phyloP scores from a whole-genome alignment of 345 rosid species.

The Ricinus communis region DNA sequence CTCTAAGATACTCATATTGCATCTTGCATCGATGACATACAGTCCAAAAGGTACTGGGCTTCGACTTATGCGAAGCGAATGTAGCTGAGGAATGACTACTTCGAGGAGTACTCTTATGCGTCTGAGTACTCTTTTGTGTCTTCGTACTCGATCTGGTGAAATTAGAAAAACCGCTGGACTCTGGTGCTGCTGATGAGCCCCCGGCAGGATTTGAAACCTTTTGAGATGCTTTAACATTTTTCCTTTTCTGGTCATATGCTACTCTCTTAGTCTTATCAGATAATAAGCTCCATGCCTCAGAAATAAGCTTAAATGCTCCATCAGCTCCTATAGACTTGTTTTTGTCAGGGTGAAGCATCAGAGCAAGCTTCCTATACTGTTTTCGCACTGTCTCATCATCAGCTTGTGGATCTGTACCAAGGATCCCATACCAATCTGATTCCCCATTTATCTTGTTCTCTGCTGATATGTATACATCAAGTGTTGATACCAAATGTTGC shows the following conservation, averaged over 20 bases:
- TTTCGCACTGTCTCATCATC: conserved; percentile 64
- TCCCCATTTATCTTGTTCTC: conserved; percentile 65
- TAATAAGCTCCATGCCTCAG: conserved; percentile 57
- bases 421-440: conserved; percentile 76
- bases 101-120: conserved; percentile 22
- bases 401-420: conserved; percentile 56
- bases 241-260: conserved; percentile 54
- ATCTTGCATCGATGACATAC: conserved; percentile 46
- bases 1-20: conserved; percentile 47
- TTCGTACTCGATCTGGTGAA: conserved; percentile 33
- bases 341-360: conserved; percentile 88
- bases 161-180: conserved; percentile 41
- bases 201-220: conserved; percentile 43
- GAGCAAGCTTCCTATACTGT: conserved; percentile 67
- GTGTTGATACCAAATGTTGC: conserved; percentile 50
- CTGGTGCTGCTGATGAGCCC: conserved; percentile 31
- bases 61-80: conserved; percentile 26
- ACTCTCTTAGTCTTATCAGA: conserved; percentile 67
- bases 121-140: conserved; percentile 21
- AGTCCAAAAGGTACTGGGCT: conserved; percentile 45
- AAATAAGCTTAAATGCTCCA: conserved; percentile 66
- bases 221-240: conserved; percentile 33
- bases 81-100: conserved; percentile 20
- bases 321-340: conserved; percentile 80
- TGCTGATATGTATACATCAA: conserved; percentile 66